These are phyloP conservation scores for Mucor ambiguus DNA, from an alignment of 371 early-diverging fungal genomes.

Conservation along the genomic window DNA sequence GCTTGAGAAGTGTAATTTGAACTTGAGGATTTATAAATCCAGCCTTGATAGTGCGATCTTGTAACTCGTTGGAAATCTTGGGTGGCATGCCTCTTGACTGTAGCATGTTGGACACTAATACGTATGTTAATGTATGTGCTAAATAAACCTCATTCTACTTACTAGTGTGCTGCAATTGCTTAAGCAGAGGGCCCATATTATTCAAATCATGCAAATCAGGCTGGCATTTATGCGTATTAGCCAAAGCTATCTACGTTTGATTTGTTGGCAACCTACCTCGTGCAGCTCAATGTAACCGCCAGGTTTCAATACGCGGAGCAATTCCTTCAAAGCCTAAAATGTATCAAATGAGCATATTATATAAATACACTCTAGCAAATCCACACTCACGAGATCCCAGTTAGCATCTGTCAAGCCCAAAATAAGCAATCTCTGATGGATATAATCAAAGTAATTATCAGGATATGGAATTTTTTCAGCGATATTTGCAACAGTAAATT, in stretches of 20 bases:
- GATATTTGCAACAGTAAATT: conserved; percentile 20
- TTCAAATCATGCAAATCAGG: background rate
- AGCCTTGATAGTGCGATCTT: conserved; percentile 9
- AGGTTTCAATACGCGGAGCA: conserved; percentile 37
- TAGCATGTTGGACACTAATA: conserved; percentile 1
- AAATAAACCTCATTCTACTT: background rate
- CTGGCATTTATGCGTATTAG: background rate
- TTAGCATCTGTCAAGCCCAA: conserved; percentile 11
- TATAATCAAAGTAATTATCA: conserved; percentile 27
- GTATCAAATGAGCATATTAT: too few relatives aligned
- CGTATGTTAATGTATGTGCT: background rate
- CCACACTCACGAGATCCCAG: conserved; percentile 11
- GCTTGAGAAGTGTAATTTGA: background rate
- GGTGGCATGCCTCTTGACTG: conserved; percentile 9
- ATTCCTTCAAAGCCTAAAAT: background rate
- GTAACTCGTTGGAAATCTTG: conserved; percentile 14
- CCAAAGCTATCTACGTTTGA: background rate
- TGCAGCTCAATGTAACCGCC: conserved; percentile 56
- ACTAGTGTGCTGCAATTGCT: background rate
- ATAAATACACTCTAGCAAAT: too few relatives aligned
- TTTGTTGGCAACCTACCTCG: conserved; percentile 19
- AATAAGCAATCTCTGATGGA: conserved; percentile 21
- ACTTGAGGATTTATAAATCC: background rate
- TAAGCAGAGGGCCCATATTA: conserved; percentile 2
- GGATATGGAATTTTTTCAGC: conserved; percentile 22